Evolutionary conservation across 305 asterid species (phyloP).

Genomic region (Ruellia speciosa): DNA sequence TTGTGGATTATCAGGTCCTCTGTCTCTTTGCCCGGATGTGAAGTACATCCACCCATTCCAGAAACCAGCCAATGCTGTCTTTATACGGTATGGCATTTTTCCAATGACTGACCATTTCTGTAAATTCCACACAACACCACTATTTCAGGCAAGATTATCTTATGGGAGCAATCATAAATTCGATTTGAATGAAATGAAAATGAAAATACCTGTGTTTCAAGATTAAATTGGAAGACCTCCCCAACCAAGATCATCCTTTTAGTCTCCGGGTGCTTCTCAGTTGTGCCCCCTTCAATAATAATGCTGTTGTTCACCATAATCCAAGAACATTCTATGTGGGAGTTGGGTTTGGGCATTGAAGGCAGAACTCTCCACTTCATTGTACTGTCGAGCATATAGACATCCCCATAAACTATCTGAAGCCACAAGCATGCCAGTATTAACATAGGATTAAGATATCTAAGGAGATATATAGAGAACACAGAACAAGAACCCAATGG

Average conservation of each 20-base stretch:
- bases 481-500: constrained; percentile 1
- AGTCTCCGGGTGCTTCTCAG: constrained; percentile 60
- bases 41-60: constrained; percentile 71
- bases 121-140: constrained; percentile 5
- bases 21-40: constrained; percentile 79
- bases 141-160: background rate
- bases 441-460: background rate
- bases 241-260: constrained; percentile 79
- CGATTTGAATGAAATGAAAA: background rate
- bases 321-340: constrained; percentile 70
- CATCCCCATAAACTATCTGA: constrained; percentile 70
- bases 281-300: constrained; percentile 59
- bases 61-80: constrained; percentile 50
- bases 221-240: constrained; percentile 51
- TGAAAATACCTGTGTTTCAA: constrained; percentile 39
- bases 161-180: background rate
- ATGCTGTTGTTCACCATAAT: constrained; percentile 48
- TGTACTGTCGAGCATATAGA: constrained; percentile 50
- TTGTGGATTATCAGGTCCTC: constrained; percentile 72
- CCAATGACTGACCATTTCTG: constrained; percentile 73
- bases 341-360: constrained; percentile 63
- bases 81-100: constrained; percentile 54
- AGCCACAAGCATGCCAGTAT: background rate
- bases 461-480: background rate
- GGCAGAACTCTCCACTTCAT: constrained; percentile 52